Percentiles rank a stretch among this genome's conserved stretches.
phyloP scores from a whole-genome alignment of 73 alveolate genomes.

The Symbiodinium natans region DNA sequence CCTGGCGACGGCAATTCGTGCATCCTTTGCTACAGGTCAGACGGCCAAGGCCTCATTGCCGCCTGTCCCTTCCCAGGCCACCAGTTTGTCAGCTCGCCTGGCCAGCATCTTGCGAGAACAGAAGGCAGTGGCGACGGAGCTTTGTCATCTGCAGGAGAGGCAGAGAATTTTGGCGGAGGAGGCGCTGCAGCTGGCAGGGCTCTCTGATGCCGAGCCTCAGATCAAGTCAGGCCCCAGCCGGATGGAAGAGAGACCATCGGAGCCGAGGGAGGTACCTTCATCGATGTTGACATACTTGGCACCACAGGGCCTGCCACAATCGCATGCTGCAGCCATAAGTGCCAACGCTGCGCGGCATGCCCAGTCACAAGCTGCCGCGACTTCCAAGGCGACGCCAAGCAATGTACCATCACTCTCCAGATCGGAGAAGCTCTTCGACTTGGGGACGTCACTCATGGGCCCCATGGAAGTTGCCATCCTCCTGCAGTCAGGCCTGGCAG shows the following conservation, averaged over 20 bases:
- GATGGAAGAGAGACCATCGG: neutral
- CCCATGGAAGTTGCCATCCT: conserved; percentile 47
- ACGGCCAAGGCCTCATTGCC: neutral
- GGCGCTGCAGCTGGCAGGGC: conserved; percentile 20
- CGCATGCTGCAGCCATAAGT: neutral
- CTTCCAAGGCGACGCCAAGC: neutral
- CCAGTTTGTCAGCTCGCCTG: neutral
- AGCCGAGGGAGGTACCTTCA: neutral
- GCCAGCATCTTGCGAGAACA: conserved; percentile 52
- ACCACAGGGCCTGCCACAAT: neutral
- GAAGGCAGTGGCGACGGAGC: conserved; percentile 56
- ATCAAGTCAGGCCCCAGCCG: neutral
- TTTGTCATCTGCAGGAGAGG: conserved; percentile 24
- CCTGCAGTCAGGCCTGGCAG: conserved; percentile 90
- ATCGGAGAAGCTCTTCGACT: conserved; percentile 41
- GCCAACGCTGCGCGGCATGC: neutral
- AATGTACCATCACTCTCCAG: neutral
- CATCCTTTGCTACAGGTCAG: conserved; percentile 42
- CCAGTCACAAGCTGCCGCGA: neutral
- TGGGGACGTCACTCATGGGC: conserved; percentile 25
- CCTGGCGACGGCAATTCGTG: conserved; percentile 88
- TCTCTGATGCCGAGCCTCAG: too few relatives aligned
- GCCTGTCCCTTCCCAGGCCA: neutral
- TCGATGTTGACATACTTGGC: neutral
- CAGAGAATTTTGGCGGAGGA: conserved; percentile 31